phyloP scores from a whole-genome alignment of 2,329 filamentous ascomycete species.

The Neofusicoccum laricinum region DNA sequence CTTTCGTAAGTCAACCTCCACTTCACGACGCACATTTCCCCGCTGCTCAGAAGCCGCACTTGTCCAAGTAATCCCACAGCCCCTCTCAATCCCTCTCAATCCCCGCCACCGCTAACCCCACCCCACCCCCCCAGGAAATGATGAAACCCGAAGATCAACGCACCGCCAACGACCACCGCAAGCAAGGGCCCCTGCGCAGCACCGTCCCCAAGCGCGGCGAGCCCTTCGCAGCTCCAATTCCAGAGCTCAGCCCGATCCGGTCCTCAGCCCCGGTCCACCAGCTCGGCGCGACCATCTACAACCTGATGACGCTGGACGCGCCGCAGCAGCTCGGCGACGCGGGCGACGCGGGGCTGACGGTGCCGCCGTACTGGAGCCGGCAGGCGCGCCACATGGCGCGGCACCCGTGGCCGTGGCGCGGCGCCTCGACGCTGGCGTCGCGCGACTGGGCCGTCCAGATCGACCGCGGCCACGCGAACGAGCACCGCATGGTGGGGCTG shows the following conservation, averaged over 20 bases:
- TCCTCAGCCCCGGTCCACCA: neutral
- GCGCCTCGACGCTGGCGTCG: too few species aligned
- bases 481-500: neutral
- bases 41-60: too few species aligned
- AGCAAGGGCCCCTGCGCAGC: neutral
- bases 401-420: neutral
- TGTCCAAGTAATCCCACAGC: too few species aligned
- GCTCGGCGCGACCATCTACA: neutral
- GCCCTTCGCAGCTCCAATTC: neutral
- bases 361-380: neutral
- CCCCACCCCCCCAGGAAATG: neutral
- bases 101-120: neutral
- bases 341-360: neutral
- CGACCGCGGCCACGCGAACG: neutral
- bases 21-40: too few species aligned
- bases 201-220: neutral
- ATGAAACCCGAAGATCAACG: neutral
- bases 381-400: neutral
- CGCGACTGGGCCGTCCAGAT: too few species aligned
- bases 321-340: neutral
- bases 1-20: neutral
- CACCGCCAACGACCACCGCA: neutral
- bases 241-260: neutral
- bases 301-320: neutral
- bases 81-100: too few species aligned